A percentile compares a stretch with the other conserved stretches of the same genome.
Evolutionary conservation across 441 rosid genomes (phyloP).

Genomic region (Macaranga tanarius): DNA sequence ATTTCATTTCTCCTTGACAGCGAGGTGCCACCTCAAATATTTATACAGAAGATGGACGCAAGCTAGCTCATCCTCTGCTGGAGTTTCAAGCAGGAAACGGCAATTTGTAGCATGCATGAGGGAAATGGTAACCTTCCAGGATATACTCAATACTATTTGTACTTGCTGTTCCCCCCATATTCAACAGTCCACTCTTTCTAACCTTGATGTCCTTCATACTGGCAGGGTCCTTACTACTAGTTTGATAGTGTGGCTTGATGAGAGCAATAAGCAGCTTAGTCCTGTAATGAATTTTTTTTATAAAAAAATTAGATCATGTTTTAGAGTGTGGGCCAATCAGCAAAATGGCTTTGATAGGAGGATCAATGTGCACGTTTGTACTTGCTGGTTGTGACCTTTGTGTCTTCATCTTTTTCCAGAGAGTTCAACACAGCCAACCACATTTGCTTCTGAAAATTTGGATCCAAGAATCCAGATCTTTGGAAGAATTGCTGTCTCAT

Average conservation of each 20-base stretch:
- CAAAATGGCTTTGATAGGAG: neutral
- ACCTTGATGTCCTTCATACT: neutral
- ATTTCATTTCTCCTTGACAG: conserved; percentile 37
- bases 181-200: neutral
- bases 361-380: neutral
- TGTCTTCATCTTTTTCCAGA: neutral
- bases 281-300: too few species aligned
- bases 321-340: neutral
- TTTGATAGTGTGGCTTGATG: too few species aligned
- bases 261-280: too few species aligned
- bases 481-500: neutral
- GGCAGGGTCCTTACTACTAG: too few species aligned
- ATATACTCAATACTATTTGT: neutral
- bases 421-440: neutral
- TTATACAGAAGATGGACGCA: conserved; percentile 45
- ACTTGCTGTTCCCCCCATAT: neutral
- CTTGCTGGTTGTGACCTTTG: neutral
- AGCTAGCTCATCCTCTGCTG: conserved; percentile 19
- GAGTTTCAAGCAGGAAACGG: conserved; percentile 1
- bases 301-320: too few species aligned
- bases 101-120: neutral
- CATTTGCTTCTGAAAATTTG: neutral
- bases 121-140: conserved; percentile 13
- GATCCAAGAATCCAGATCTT: neutral
- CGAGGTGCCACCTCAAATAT: conserved; percentile 58